Evolutionary conservation across 306 rosid genomes (phyloP).

Genomic region (Parietaria judaica): DNA sequence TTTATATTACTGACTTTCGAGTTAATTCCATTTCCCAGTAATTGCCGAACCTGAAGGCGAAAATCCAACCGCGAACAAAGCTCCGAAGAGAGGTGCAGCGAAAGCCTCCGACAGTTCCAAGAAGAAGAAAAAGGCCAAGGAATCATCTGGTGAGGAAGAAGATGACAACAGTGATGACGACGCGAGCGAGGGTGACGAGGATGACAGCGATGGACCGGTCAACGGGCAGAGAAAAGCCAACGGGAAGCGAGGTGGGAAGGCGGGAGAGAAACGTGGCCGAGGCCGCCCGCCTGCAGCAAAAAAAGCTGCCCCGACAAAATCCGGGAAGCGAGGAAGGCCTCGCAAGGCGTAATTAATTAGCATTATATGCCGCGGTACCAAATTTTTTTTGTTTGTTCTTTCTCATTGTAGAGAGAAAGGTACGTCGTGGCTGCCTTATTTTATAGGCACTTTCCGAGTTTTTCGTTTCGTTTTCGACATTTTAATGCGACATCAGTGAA

Average conservation of each 20-base stretch:
- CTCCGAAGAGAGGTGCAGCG: constrained; percentile 45
- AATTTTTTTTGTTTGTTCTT: constrained; percentile 32
- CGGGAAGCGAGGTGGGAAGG: constrained; percentile 39
- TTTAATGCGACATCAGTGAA: background rate
- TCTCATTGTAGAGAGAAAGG: constrained; percentile 33
- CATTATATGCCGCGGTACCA: constrained; percentile 1
- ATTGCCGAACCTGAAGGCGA: constrained; percentile 30
- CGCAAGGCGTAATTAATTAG: constrained; percentile 36
- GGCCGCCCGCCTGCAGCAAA: constrained; percentile 44
- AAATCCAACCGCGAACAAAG: constrained; percentile 41
- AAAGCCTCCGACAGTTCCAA: constrained; percentile 53
- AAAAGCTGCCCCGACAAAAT: constrained; percentile 38
- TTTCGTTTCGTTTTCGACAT: background rate
- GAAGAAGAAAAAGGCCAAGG: constrained; percentile 70
- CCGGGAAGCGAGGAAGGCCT: constrained; percentile 86
- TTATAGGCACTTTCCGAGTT: constrained; percentile 10
- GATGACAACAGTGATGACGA: constrained; percentile 32
- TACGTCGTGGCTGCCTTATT: constrained; percentile 31
- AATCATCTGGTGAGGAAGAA: constrained; percentile 55
- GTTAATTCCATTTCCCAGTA: constrained; percentile 27
- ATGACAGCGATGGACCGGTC: constrained; percentile 42
- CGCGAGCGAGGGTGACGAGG: constrained; percentile 35
- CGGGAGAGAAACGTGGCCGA: constrained; percentile 43
- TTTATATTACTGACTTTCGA: background rate
- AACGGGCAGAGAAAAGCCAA: constrained; percentile 44